A percentile compares a stretch with the other conserved stretches of the same genome.
Conservation (phyloP, 805 yeast species). For the Candida alai region DNA sequence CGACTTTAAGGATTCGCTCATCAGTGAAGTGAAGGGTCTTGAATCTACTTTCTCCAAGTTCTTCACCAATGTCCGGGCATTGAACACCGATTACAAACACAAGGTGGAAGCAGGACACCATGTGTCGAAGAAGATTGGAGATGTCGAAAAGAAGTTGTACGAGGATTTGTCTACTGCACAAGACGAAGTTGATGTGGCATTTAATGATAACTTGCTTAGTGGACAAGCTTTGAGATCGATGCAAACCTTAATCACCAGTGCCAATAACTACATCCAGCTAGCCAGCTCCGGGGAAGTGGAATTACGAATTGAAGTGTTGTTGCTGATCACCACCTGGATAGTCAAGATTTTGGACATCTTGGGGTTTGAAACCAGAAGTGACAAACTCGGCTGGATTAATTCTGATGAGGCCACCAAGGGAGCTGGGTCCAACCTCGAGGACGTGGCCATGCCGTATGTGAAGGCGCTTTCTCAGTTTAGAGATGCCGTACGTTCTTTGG, state of each 20-base stretch:
- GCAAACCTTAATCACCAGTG: slow-evolving; percentile 61
- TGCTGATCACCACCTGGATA: slow-evolving; percentile 63
- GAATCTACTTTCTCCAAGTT: slow-evolving; percentile 78
- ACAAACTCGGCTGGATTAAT: slow-evolving; percentile 79
- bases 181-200: slow-evolving; percentile 63
- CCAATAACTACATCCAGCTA: slow-evolving; percentile 66
- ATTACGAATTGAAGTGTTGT: slow-evolving; percentile 60
- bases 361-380: slow-evolving; percentile 72
- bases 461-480: slow-evolving; percentile 76
- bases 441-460: slow-evolving; percentile 72
- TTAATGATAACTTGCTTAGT: slow-evolving; percentile 85
- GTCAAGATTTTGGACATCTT: slow-evolving; percentile 65
- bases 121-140: slow-evolving; percentile 59
- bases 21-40: slow-evolving; percentile 69
- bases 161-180: slow-evolving; percentile 50
- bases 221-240: slow-evolving; percentile 68
- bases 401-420: slow-evolving; percentile 14
- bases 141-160: slow-evolving; percentile 53
- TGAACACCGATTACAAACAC: slow-evolving; percentile 61
- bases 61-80: slow-evolving; percentile 83
- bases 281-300: slow-evolving; percentile 42
- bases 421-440: slow-evolving; percentile 44
- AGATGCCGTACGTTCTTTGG: slow-evolving; percentile 71
- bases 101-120: slow-evolving; percentile 41
- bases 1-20: slow-evolving; percentile 82